phyloP scores from a whole-genome alignment of 805 yeast species.

The Lachancea quebecensis region DNA sequence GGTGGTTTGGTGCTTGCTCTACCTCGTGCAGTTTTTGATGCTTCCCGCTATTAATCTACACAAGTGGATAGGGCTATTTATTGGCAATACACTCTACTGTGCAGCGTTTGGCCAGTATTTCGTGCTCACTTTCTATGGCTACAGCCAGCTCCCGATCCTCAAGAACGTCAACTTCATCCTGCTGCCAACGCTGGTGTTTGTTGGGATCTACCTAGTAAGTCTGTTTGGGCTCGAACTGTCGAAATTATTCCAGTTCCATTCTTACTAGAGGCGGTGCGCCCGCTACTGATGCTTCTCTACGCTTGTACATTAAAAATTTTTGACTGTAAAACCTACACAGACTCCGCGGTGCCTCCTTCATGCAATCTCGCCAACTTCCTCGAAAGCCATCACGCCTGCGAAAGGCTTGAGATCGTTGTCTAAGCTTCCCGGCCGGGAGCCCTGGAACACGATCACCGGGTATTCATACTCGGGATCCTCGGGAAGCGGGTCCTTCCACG shows the following conservation, averaged over 20 bases:
- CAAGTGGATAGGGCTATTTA: constrained; percentile 57
- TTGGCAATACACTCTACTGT: constrained; percentile 76
- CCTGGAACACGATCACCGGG: constrained; percentile 4
- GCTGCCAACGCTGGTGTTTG: constrained; percentile 56
- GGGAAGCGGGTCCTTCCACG: constrained; percentile 3
- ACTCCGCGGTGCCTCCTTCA: too few relatives aligned
- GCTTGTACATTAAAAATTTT: not conserved
- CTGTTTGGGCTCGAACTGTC: constrained; percentile 70
- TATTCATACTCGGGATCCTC: constrained; percentile 6
- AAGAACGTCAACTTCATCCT: constrained; percentile 55
- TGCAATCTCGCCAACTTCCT: not conserved
- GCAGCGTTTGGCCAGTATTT: constrained; percentile 70
- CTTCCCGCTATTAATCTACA: constrained; percentile 64
- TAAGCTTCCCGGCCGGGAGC: constrained; percentile 2
- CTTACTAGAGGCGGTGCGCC: constrained; percentile 5
- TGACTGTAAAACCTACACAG: not conserved
- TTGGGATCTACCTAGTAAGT: constrained; percentile 52
- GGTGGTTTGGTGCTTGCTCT: constrained; percentile 68
- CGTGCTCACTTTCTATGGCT: constrained; percentile 82
- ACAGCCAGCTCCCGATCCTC: constrained; percentile 63
- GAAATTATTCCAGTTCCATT: constrained; percentile 34
- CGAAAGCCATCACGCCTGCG: constrained; percentile 5
- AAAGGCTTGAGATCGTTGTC: constrained; percentile 2
- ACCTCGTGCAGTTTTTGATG: constrained; percentile 65
- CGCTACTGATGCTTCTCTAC: not conserved